A percentile compares a stretch with the other conserved stretches of the same genome.
Evolutionary conservation across 331 rosid genomes (phyloP).

Genomic region (Stylosanthes scabra): DNA sequence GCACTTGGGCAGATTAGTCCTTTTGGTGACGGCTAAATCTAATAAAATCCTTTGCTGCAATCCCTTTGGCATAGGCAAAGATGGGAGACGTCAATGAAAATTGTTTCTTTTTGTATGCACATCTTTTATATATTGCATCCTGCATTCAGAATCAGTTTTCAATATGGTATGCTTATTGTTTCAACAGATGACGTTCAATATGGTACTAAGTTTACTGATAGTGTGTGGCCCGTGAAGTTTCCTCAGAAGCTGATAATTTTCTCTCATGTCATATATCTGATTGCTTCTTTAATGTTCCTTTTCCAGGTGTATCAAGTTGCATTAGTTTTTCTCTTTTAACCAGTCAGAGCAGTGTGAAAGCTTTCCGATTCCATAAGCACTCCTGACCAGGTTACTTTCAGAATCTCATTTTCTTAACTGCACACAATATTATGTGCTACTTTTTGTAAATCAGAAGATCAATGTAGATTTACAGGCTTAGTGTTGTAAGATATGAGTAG

Average conservation of each 20-base stretch:
- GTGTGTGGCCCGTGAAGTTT: conserved; percentile 27
- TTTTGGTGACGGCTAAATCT: conserved; percentile 56
- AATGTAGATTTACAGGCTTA: conserved; percentile 41
- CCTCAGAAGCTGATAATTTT: conserved; percentile 9
- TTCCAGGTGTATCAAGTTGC: conserved; percentile 52
- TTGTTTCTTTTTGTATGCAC: conserved; percentile 35
- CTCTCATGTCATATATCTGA: conserved; percentile 23
- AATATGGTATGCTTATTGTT: conserved; percentile 46
- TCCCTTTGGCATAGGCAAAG: conserved; percentile 33
- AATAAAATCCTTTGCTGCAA: conserved; percentile 34
- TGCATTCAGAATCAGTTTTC: conserved; percentile 46
- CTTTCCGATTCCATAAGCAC: conserved; percentile 46
- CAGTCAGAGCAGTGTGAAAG: conserved; percentile 52
- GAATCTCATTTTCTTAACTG: conserved; percentile 21
- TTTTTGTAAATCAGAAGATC: conserved; percentile 43
- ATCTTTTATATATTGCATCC: conserved; percentile 38
- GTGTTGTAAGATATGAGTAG: conserved; percentile 48
- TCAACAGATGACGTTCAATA: background rate
- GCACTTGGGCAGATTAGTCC: conserved; percentile 65
- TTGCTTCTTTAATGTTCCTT: conserved; percentile 27
- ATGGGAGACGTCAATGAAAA: conserved; percentile 36
- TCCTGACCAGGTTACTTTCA: conserved; percentile 47
- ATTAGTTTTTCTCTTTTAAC: conserved; percentile 34
- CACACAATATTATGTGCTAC: conserved; percentile 18
- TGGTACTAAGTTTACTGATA: conserved; percentile 10